Percentiles rank a stretch among this genome's conserved stretches.
phyloP scores from a whole-genome alignment of 164 flowering plant species.

The Vitis amurensis region DNA sequence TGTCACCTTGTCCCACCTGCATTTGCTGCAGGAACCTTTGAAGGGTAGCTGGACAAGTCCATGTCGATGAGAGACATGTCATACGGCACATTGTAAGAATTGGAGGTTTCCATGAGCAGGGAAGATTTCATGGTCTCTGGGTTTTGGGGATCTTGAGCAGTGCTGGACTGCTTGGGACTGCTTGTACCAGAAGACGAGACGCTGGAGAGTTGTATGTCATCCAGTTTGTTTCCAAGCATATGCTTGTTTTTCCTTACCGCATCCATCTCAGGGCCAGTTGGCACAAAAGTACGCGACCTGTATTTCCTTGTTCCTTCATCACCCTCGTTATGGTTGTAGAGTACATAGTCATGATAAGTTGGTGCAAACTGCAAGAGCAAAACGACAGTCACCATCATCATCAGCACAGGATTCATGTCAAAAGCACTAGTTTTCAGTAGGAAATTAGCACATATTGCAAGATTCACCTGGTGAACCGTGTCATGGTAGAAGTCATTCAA shows the following conservation, averaged over 20 bases:
- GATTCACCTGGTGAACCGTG: constrained; percentile 88
- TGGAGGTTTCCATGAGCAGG: constrained; percentile 58
- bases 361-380: constrained; percentile 92
- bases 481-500: constrained; percentile 95
- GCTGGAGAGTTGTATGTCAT: constrained; percentile 66
- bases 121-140: constrained; percentile 65
- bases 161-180: constrained; percentile 42
- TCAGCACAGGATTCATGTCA: background rate
- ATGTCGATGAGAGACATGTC: constrained; percentile 74
- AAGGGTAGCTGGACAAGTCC: constrained; percentile 61
- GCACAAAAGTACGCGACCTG: constrained; percentile 92
- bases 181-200: constrained; percentile 59
- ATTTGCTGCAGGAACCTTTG: constrained; percentile 59
- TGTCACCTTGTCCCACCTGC: constrained; percentile 34
- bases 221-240: constrained; percentile 60
- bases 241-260: constrained; percentile 67
- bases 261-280: constrained; percentile 96
- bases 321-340: constrained; percentile 83
- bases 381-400: background rate
- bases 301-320: constrained; percentile 83
- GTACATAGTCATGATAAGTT: constrained; percentile 93
- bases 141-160: constrained; percentile 21
- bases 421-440: background rate
- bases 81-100: constrained; percentile 38
- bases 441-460: background rate